phyloP scores from a whole-genome alignment of 495 filamentous ascomycete species.

The Penicillium crystallinum region DNA sequence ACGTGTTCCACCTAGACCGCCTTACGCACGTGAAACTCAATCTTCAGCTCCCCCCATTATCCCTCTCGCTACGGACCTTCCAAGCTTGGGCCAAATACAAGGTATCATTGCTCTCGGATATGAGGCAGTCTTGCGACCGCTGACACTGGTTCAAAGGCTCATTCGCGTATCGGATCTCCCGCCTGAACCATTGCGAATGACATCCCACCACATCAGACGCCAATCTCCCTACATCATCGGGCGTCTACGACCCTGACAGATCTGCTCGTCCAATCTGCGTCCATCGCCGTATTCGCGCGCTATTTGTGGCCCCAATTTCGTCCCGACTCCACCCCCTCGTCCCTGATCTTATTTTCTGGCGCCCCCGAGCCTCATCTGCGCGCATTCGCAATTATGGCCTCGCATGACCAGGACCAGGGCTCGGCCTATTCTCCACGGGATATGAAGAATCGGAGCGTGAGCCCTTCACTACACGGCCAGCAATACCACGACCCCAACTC shows the following conservation, averaged over 20 bases:
- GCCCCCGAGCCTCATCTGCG: slow-evolving; percentile 10
- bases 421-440: slow-evolving; percentile 23
- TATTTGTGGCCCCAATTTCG: not conserved
- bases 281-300: not conserved
- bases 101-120: not conserved
- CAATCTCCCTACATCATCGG: slow-evolving; percentile 3
- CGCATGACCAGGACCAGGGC: slow-evolving; percentile 31
- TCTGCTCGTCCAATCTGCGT: not conserved
- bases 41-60: slow-evolving; percentile 4
- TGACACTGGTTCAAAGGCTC: slow-evolving; percentile 5
- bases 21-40: slow-evolving; percentile 27
- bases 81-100: not conserved
- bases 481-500: slow-evolving; percentile 34
- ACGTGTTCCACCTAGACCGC: slow-evolving; percentile 19
- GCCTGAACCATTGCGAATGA: slow-evolving; percentile 16
- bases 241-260: slow-evolving; percentile 5
- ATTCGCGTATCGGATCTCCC: not conserved
- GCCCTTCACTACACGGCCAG: slow-evolving; percentile 37
- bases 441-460: slow-evolving; percentile 37
- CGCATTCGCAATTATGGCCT: slow-evolving; percentile 28
- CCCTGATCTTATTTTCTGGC: slow-evolving; percentile 6
- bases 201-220: slow-evolving; percentile 5
- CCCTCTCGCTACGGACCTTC: not conserved
- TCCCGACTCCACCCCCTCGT: not conserved
- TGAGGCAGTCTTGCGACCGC: slow-evolving; percentile 5